phyloP scores from a whole-genome alignment of 2,329 filamentous ascomycete genomes.

The Grosmannia penicillata region DNA sequence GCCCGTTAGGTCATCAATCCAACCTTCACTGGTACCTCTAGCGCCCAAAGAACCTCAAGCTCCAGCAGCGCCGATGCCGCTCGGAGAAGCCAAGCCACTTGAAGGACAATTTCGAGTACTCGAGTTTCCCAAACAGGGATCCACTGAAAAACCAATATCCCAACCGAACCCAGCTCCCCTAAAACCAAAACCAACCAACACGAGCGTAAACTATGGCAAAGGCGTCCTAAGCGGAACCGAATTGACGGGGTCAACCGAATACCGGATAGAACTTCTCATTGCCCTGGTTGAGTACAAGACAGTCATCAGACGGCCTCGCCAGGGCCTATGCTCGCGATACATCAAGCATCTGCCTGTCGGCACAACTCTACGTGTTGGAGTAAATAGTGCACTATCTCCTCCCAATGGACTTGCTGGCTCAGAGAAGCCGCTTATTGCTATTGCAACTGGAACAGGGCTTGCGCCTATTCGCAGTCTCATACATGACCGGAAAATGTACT shows the following conservation, averaged over 20 bases:
- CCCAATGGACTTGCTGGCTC: slow-evolving; percentile 24
- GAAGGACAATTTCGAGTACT: too few species aligned
- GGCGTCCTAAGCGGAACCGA: neutral
- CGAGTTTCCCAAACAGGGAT: too few species aligned
- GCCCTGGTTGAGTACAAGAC: slow-evolving; percentile 88
- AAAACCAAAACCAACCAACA: neutral
- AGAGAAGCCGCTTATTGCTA: slow-evolving; percentile 50
- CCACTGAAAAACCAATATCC: too few species aligned
- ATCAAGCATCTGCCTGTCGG: slow-evolving; percentile 48
- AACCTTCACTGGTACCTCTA: too few species aligned
- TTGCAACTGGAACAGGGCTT: slow-evolving; percentile 76
- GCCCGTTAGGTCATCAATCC: too few species aligned
- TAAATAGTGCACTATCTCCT: slow-evolving; percentile 32
- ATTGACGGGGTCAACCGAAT: slow-evolving; percentile 4
- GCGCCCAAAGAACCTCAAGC: too few species aligned
- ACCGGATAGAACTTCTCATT: slow-evolving; percentile 52
- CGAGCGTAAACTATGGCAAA: neutral
- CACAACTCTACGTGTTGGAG: slow-evolving; percentile 45
- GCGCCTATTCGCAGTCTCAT: slow-evolving; percentile 72
- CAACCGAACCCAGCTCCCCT: too few species aligned
- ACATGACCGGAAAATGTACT: slow-evolving; percentile 46
- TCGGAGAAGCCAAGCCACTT: too few species aligned
- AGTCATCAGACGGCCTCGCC: slow-evolving; percentile 66
- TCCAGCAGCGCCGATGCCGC: too few species aligned
- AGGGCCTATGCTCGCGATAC: slow-evolving; percentile 85